Base-by-base conservation (phyloP, 177 flowering plant species). In the Vitis hybrid region DNA sequence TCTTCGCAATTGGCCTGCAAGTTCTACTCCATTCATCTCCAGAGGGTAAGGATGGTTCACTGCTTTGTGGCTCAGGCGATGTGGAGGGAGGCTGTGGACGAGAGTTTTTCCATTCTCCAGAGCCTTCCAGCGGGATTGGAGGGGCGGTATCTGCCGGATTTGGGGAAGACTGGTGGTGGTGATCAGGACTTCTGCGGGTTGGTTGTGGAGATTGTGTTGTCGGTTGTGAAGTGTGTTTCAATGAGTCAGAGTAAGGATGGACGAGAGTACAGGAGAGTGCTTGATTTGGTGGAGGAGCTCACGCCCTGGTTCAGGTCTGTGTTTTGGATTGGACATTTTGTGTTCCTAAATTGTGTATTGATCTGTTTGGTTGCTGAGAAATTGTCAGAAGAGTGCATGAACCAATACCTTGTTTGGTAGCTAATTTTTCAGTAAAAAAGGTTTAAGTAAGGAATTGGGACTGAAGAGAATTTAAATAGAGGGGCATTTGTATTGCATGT, bases 251-350 rank as follows among this genome's bases (percentile, higher is more conserved):
- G 74, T 53, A 82, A 79, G 75, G 88, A 86, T 1, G 77, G 22
- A 2, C 75, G 26, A 8, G 67, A 57, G 22, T 91, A 90, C 72
- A 22, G 63, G 66, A 79, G 77, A 68, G 76, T 89, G 16, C 74
- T 89, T 50, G 62, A 9, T 31, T 71, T 93, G 88, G 77, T 88
- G 18, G 76, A 85, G 7, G 90, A 89, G 81, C 81, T 74, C 22
- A 14, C 58, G 10, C 85, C 88, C 1, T 92, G 94, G 96, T 80
- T 88, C 77, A 82, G 89, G 98, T 94, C 22, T 18, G 73, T 51
- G 50, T n/a, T 63, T 51, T 69, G 60, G 1, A 3, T 62, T 15
- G 10, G 14, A 62, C 49, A 49, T 33, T 33, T 33, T 33, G 45
- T 33, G 45, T 33, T 33, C 7, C 45, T 33, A 45, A n/a, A 29